Percentiles rank a stretch among this genome's conserved stretches.
Conservation (phyloP, 2,329 filamentous ascomycete genomes). For the Fusarium sp. region DNA sequence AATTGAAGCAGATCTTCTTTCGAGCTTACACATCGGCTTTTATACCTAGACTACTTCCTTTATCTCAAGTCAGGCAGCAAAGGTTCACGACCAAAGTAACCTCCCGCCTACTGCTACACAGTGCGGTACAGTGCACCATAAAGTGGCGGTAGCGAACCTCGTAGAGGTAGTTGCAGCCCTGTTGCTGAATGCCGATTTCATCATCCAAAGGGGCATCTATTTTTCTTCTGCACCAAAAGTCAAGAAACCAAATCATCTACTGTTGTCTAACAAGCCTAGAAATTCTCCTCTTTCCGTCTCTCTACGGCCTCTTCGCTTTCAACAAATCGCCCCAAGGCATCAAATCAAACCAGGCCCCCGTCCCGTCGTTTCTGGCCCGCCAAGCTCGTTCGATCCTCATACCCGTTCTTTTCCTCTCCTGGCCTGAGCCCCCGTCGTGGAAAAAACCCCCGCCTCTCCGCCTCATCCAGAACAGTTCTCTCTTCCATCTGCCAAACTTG, state of each 20-base stretch:
- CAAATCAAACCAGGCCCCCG: slow-evolving; percentile 32
- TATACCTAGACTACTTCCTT: neutral
- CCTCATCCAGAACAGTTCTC: slow-evolving; percentile 45
- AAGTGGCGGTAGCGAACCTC: slow-evolving; percentile 36
- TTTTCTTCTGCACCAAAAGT: slow-evolving; percentile 13
- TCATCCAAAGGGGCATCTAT: slow-evolving; percentile 17
- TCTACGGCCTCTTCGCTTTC: slow-evolving; percentile 26
- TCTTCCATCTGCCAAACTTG: slow-evolving; percentile 46
- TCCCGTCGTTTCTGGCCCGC: slow-evolving; percentile 36
- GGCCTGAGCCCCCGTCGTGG: slow-evolving; percentile 39
- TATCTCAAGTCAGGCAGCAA: neutral
- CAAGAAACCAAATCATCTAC: slow-evolving; percentile 11
- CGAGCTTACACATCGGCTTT: neutral
- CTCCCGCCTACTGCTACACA: slow-evolving; percentile 13
- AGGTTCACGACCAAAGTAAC: slow-evolving; percentile 1
- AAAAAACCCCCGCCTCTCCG: slow-evolving; percentile 50
- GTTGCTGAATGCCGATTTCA: slow-evolving; percentile 17
- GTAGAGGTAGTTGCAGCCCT: neutral
- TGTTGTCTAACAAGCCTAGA: slow-evolving; percentile 7
- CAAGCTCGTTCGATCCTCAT: slow-evolving; percentile 42
- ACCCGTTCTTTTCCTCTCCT: slow-evolving; percentile 47
- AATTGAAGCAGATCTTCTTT: neutral
- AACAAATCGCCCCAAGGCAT: slow-evolving; percentile 20
- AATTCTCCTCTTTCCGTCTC: slow-evolving; percentile 16
- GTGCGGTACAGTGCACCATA: slow-evolving; percentile 17